phyloP scores from a whole-genome alignment of 78 protist genomes.

The Mantamonas sphyraenae region DNA sequence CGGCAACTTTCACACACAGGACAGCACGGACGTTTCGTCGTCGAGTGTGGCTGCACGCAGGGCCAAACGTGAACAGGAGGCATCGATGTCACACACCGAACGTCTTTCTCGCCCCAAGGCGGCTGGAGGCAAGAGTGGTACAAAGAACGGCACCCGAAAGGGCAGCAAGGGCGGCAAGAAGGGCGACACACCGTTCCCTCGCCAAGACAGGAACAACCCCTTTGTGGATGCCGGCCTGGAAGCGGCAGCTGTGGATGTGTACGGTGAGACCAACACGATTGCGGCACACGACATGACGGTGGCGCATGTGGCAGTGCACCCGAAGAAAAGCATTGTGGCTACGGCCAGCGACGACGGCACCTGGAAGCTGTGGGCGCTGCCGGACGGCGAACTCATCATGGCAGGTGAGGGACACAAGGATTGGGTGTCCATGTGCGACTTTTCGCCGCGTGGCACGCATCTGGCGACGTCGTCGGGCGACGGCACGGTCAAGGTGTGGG shows the following conservation, averaged over 20 bases:
- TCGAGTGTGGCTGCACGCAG: too few relatives aligned
- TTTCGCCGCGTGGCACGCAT: constrained; percentile 40
- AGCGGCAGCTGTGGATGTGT: background rate
- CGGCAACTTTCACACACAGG: too few relatives aligned
- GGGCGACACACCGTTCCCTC: too few relatives aligned
- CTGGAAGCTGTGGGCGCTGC: constrained; percentile 70
- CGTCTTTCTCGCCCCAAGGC: too few relatives aligned
- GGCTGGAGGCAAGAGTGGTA: too few relatives aligned
- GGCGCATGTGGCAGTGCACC: constrained; percentile 74
- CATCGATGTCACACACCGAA: too few relatives aligned
- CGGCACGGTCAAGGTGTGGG: constrained; percentile 72
- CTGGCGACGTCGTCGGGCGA: constrained; percentile 74
- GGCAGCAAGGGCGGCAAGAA: too few relatives aligned
- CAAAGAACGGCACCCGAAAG: too few relatives aligned
- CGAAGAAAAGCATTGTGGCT: constrained; percentile 45
- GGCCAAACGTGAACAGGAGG: too few relatives aligned
- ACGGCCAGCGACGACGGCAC: constrained; percentile 71
- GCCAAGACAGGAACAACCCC: background rate
- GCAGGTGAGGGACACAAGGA: constrained; percentile 66
- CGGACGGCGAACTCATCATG: constrained; percentile 54
- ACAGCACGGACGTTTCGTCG: too few relatives aligned
- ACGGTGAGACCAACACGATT: background rate
- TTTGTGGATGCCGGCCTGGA: background rate
- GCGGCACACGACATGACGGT: too few relatives aligned
- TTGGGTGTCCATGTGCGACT: constrained; percentile 55